Evolutionary conservation across 345 rosid genomes (phyloP).

Genomic region (Citrus cavaleriei): DNA sequence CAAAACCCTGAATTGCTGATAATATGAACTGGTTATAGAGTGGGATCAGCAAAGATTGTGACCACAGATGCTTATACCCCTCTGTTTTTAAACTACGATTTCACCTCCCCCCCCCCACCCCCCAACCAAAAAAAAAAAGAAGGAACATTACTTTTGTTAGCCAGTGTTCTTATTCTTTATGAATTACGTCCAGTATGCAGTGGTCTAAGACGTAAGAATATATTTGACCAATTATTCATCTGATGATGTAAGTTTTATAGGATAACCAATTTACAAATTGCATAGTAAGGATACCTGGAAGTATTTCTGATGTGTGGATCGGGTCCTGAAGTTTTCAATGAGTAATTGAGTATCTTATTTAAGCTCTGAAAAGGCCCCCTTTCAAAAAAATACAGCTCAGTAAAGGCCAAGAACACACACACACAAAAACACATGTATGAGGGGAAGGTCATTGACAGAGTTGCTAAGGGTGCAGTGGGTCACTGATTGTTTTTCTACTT

Average conservation of each 20-base stretch:
- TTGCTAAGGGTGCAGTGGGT: background rate
- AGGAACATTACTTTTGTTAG: background rate
- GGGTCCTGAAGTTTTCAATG: background rate
- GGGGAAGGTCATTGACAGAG: background rate
- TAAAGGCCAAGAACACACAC: background rate
- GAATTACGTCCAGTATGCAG: background rate
- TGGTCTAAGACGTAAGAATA: background rate
- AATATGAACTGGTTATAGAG: background rate
- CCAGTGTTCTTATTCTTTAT: background rate
- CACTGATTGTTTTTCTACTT: background rate
- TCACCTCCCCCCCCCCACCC: background rate
- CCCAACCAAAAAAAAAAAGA: background rate
- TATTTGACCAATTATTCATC: too few species aligned
- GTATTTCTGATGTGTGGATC: background rate
- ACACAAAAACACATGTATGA: background rate
- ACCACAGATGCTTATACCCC: background rate
- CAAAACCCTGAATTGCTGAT: background rate
- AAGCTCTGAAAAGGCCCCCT: background rate
- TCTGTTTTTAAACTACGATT: background rate
- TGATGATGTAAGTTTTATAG: background rate
- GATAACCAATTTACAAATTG: background rate
- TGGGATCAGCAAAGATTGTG: background rate
- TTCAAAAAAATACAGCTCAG: background rate
- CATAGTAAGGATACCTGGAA: background rate
- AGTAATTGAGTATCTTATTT: background rate